Conservation (phyloP, 768 basidiomycete species). For the Naganishia kalamii region DNA sequence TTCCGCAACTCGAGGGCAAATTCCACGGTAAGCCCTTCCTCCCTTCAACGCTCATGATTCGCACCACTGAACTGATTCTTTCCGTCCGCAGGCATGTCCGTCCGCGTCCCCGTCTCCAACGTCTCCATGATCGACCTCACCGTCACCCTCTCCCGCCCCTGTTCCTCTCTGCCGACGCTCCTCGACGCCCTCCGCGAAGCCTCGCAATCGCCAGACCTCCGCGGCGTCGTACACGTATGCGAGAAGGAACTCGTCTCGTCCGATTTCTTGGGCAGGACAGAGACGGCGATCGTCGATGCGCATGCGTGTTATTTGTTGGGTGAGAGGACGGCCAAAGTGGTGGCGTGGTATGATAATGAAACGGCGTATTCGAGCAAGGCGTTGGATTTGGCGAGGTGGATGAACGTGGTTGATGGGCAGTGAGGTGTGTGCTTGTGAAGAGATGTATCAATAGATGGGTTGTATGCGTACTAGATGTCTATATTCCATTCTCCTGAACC, state of each 20-base stretch:
- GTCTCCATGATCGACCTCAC: slow-evolving; percentile 47
- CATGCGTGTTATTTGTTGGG: slow-evolving; percentile 42
- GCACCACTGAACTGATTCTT: not conserved
- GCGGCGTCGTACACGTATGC: slow-evolving; percentile 40
- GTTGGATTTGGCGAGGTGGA: slow-evolving; percentile 4
- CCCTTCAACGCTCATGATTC: not conserved
- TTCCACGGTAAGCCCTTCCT: slow-evolving; percentile 38
- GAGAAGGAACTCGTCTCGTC: slow-evolving; percentile 47
- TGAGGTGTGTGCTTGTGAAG: too few species aligned
- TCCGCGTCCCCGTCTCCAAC: slow-evolving; percentile 47
- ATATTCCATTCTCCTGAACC: too few species aligned
- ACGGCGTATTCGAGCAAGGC: slow-evolving; percentile 33
- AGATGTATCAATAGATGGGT: too few species aligned
- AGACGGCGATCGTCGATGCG: slow-evolving; percentile 40
- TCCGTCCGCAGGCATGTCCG: slow-evolving; percentile 37
- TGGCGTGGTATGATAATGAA: slow-evolving; percentile 47
- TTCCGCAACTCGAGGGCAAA: slow-evolving; percentile 46
- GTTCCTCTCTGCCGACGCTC: slow-evolving; percentile 38
- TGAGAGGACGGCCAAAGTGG: slow-evolving; percentile 39
- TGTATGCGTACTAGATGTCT: too few species aligned
- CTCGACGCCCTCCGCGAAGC: slow-evolving; percentile 22
- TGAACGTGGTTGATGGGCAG: not conserved
- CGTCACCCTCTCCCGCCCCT: slow-evolving; percentile 37
- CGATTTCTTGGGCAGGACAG: slow-evolving; percentile 40
- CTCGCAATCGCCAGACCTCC: slow-evolving; percentile 20